Conservation (phyloP, 306 rosid species). For the Clitoria ternatea region DNA sequence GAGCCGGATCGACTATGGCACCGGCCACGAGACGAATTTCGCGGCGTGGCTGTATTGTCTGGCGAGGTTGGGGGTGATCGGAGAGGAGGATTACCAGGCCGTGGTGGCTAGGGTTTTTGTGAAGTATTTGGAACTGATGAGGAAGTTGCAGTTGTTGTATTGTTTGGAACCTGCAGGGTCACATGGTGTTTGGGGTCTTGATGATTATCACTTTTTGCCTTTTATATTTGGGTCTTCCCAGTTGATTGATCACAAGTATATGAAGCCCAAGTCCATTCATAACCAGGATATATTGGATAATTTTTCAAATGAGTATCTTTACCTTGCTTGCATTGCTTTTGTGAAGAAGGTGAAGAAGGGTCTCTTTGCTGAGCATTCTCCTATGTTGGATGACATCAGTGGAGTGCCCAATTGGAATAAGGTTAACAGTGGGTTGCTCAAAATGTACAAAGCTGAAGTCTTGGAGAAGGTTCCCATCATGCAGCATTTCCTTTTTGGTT, state of each 20-base stretch:
- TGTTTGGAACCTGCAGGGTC: constrained; percentile 95
- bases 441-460: constrained; percentile 97
- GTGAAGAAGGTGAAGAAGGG: constrained; percentile 97
- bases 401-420: constrained; percentile 95
- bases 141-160: constrained; percentile 79
- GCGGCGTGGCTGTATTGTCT: constrained; percentile 87
- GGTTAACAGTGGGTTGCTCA: constrained; percentile 86
- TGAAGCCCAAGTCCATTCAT: constrained; percentile 97
- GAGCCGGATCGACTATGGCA: constrained; percentile 87
- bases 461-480: constrained; percentile 97
- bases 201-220: constrained; percentile 85
- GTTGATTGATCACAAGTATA: constrained; percentile 83
- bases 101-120: constrained; percentile 69
- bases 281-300: constrained; percentile 82
- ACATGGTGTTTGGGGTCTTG: constrained; percentile 99
- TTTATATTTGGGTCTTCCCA: constrained; percentile 90
- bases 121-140: constrained; percentile 79
- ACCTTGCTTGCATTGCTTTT: constrained; percentile 61
- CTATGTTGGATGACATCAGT: constrained; percentile 93
- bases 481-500: constrained; percentile 98
- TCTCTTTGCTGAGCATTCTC: constrained; percentile 91
- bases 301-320: constrained; percentile 70
- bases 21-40: constrained; percentile 95
- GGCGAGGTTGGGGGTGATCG: constrained; percentile 60
- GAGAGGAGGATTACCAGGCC: constrained; percentile 68